Evolutionary conservation across 345 rosid species (phyloP), one percentile per base, ranked within the genome.

Genomic region (Rubroshorea leprosula): DNA sequence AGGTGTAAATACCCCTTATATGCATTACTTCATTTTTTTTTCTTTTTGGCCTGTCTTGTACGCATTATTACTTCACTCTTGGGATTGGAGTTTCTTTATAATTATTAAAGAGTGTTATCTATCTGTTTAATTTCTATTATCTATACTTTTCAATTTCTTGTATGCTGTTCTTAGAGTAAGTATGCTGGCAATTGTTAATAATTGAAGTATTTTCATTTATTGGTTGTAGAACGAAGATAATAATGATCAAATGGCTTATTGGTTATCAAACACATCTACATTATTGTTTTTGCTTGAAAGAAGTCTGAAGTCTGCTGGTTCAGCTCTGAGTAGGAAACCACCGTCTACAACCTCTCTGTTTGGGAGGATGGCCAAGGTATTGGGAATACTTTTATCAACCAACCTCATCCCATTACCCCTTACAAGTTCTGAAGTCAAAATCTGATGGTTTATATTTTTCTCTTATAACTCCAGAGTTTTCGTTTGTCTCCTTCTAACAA

Each of bases 311-410:
- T 73, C 84, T 5, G 68, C 89, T 53, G 96, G 94, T 64, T 77
- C 88, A 65, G 70, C 89, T 24, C 74, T 87, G 49, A 65, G 77
- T 64, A 69, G 69, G 63, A 90, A 85, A 65, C 85, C 94, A 58
- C 78, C 97, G 5, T 58, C 69, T 66, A 62, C 87, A 85, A 79
- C 94, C n/a, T 89, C 99, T 38, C 71, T 93, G 76, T 86, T 93
- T 54, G 99, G 99, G 69, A 80, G 96, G 66, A 89, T 93, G 97
- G 72, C 99, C 44, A 80, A 87, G 94, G 99, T 92, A 84, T 50
- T 23, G 1, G 4, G 12, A 29, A 29, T 29, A 29, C 35, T 29
- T 29, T 9, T 29, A n/a, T n/a, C 41, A 35, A 2, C 12, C 41
- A 6, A 10, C 39, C 23, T 45, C n/a, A n/a, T n/a, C n/a, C n/a